Base-by-base conservation (phyloP, 495 filamentous ascomycete genomes). In the Cetradonia linearis region DNA sequence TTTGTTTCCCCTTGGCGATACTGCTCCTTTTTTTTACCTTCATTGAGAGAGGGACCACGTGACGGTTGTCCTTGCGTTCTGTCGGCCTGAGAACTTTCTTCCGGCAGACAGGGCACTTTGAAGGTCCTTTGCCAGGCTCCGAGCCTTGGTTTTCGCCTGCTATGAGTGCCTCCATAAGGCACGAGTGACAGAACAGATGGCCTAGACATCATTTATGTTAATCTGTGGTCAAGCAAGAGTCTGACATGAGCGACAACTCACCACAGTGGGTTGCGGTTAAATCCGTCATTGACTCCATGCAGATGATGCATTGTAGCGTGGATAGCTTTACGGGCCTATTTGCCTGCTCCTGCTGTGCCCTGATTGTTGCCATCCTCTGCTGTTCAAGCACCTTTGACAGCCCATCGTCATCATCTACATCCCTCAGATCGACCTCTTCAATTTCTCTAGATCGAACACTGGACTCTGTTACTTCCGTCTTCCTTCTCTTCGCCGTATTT, bases 151-250 rank as follows among this genome's bases (percentile, higher is more conserved):
- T 76, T 62, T 82, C 79, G 47, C 73, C 74, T 33, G 86, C 83
- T 54, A 85, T 79, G 14, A 95, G 76, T 8, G 87, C 83, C 33
- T 86, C 81, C 61, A 86, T 84, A 8, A 95, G 81, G 69, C 90
- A 95, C 33, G 82, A 81, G 62, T 87, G 82, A 65, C 90, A 95
- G 72, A 92, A 94, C 13, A 95, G 76, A 71, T 95, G 90, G 2
- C 89, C 89, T 94, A 47, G 27, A 63, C 28, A 31, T 62, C 28
- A 50, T 31, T 4, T 56, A 10, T 27, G 44, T 60, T 27, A 55
- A 30, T 18, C 28, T 30, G n/a, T 33, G 42, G 28, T 25, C 25
- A 55, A 48, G 20, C 14, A 34, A 33, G 20, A 60, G 36, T n/a
- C 54, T 13, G 9, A 16, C 27, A 62, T 33, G 38, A 62, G 36